These are phyloP conservation scores for Smittium culicis DNA, from an alignment of 371 early-diverging fungal genomes.

Conservation along the genomic window DNA sequence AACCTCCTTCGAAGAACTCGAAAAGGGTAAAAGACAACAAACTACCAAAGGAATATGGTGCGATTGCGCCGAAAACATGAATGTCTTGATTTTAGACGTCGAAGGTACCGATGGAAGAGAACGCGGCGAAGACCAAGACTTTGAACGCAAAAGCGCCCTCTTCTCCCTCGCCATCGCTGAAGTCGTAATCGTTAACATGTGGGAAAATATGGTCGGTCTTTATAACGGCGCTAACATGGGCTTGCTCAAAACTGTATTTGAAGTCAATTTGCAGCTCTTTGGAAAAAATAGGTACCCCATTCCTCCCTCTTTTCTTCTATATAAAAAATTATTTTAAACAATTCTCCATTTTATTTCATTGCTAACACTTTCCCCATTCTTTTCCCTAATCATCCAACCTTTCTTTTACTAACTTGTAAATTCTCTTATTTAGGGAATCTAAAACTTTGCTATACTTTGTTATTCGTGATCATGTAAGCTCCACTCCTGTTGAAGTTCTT, in stretches of 20 bases:
- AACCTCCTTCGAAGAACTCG: conserved; percentile 88
- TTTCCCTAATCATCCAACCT: not conserved
- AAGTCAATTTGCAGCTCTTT: conserved; percentile 93
- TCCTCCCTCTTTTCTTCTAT: conserved; percentile 18
- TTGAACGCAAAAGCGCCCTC: conserved; percentile 93
- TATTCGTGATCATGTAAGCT: conserved; percentile 85
- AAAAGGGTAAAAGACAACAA: conserved; percentile 63
- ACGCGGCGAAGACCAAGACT: conserved; percentile 96
- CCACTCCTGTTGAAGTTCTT: conserved; percentile 71
- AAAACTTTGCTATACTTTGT: conserved; percentile 90
- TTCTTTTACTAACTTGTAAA: not conserved
- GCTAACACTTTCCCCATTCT: not conserved
- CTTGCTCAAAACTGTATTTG: conserved; percentile 93
- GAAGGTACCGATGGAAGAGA: conserved; percentile 98
- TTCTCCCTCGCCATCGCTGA: conserved; percentile 92
- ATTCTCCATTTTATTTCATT: not conserved
- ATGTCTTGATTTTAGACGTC: conserved; percentile 89
- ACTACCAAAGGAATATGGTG: conserved; percentile 96
- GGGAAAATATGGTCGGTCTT: conserved; percentile 94
- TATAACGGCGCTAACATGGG: conserved; percentile 99
- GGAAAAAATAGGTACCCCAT: conserved; percentile 34
- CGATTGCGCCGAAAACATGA: conserved; percentile 61
- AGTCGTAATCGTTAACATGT: conserved; percentile 91
- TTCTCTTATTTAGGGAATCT: conserved; percentile 22
- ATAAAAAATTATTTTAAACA: conserved; percentile 11